Percentiles rank a stretch among this genome's conserved stretches.
Evolutionary conservation across 1,284 basidiomycete species (phyloP).

Genomic region (Sporisorium graminicola): DNA sequence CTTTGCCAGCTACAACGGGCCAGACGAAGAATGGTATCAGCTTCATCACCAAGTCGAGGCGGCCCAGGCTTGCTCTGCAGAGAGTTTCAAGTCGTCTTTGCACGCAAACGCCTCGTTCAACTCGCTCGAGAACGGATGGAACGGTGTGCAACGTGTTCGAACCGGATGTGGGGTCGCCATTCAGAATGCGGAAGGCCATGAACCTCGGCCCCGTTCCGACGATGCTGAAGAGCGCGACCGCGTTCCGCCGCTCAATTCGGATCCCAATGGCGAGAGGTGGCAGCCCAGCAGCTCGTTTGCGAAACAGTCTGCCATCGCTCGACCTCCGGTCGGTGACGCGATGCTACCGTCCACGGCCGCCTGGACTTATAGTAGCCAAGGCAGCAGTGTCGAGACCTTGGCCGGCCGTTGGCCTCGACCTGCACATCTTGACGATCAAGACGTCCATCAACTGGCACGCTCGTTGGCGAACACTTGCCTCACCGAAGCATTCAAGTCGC

Average conservation of each 20-base stretch:
- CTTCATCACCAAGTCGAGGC: constrained; percentile 23
- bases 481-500: background rate
- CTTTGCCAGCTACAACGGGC: constrained; percentile 53
- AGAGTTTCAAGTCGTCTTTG: background rate
- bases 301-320: background rate
- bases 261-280: constrained; percentile 59
- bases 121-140: background rate
- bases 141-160: background rate
- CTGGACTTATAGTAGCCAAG: constrained; percentile 30
- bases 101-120: background rate
- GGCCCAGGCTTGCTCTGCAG: constrained; percentile 4
- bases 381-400: constrained; percentile 6
- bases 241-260: constrained; percentile 48
- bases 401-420: constrained; percentile 1
- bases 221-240: background rate
- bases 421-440: background rate
- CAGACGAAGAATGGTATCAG: constrained; percentile 53
- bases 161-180: constrained; percentile 32
- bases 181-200: constrained; percentile 1
- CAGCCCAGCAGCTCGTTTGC: constrained; percentile 14
- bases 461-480: constrained; percentile 9
- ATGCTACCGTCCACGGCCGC: background rate
- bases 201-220: background rate
- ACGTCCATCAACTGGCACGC: constrained; percentile 6
- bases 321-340: background rate